Base-by-base conservation (phyloP, 2,329 filamentous ascomycete genomes). In the Cladophialophora psammophila region DNA sequence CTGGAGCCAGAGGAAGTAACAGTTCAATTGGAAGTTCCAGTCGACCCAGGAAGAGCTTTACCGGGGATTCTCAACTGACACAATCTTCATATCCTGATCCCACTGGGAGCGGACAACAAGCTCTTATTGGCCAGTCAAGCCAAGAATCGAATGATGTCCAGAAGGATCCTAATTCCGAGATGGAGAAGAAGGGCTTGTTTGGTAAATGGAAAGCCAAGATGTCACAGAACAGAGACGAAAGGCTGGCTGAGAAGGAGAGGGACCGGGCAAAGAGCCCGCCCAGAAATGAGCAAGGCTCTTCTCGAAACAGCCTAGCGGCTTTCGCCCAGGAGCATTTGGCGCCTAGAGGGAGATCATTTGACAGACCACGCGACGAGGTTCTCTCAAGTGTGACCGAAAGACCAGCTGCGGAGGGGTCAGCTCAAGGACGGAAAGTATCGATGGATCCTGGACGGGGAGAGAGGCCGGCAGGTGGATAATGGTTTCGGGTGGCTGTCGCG, bases 151-250 rank as follows among this genome's bases (percentile, higher is more conserved):
- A 80, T 70, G 69, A 83, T 69, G 75, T 76, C 73, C 72, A 74
- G 63, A 75, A 72, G 55, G 69, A 73, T 15, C 66, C 58, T 55
- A 67, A 69, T 53, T 71, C 71, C 1, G 83, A 84, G 57, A 76
- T 80, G 1, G 84, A 88, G 69, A 87, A 85, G 76, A 88, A 85
- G 69, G 85, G 87, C 1, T 82, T 88, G 1, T 85, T 90, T 70
- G 86, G 85, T 6, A 90, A 89, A 81, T 84, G 90, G 70, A 85
- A 88, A 70, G 87, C 85, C 69, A 90, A 89, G 77, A 82, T 90
- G 64, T 83, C 80, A 10, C 78, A 83, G 58, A 80, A 79, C 6
- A 81, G 80, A 56, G 82, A 87, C 35, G 87, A 88, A 52, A 84
- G 85, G 35, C 84, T 85, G 42, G 82, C 80, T 20, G 86, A 86